Evolutionary conservation across 306 rosid genomes (phyloP).

Genomic region (Adenanthera pavonina): DNA sequence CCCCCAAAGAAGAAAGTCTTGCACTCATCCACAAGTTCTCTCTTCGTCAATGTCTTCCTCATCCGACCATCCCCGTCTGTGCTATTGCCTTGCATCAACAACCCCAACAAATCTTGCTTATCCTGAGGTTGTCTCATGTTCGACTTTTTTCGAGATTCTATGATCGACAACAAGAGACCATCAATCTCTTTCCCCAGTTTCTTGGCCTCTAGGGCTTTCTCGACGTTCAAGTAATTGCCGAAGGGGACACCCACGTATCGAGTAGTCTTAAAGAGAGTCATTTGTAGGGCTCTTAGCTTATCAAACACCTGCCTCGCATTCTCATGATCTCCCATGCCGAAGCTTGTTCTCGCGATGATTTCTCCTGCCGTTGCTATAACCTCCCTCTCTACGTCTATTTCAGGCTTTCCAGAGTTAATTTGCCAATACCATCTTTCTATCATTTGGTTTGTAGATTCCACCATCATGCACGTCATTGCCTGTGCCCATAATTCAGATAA

Average conservation of each 20-base stretch:
- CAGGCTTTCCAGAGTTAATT: conserved; percentile 46
- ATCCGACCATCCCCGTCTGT: conserved; percentile 27
- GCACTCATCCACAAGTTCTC: conserved; percentile 68
- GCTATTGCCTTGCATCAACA: conserved; percentile 48
- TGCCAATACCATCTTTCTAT: conserved; percentile 51
- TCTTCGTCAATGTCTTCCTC: conserved; percentile 40
- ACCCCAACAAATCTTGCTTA: conserved; percentile 51
- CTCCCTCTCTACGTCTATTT: conserved; percentile 62
- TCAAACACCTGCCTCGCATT: conserved; percentile 46
- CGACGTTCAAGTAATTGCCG: conserved; percentile 41
- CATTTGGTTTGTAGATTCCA: conserved; percentile 62
- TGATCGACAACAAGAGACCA: conserved; percentile 43
- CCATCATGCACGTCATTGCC: conserved; percentile 65
- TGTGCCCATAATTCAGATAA: not conserved
- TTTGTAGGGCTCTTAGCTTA: conserved; percentile 55
- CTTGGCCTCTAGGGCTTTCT: conserved; percentile 52
- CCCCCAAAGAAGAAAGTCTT: conserved; percentile 81
- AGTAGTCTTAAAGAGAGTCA: conserved; percentile 53
- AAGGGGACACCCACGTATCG: conserved; percentile 70
- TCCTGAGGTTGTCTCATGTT: conserved; percentile 13
- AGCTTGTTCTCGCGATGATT: conserved; percentile 69
- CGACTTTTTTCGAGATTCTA: conserved; percentile 37
- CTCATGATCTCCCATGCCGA: conserved; percentile 50
- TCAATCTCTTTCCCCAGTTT: conserved; percentile 62
- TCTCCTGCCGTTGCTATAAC: conserved; percentile 60